Conservation (phyloP, 2,329 filamentous ascomycete genomes). For the Colletotrichum lini region DNA sequence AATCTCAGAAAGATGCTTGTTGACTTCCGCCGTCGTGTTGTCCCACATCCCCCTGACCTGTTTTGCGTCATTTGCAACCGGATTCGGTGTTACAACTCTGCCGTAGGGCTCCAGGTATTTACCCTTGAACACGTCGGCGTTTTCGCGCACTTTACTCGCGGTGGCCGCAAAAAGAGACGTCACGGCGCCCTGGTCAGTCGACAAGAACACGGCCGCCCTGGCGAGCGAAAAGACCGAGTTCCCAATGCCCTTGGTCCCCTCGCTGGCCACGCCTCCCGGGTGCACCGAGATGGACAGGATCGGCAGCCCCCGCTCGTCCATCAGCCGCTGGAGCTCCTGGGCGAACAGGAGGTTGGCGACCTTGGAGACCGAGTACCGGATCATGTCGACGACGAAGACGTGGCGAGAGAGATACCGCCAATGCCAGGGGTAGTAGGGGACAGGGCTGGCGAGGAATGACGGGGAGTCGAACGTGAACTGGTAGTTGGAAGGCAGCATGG, state of each 20-base stretch:
- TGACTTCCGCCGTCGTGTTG: constrained; percentile 40
- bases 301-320: constrained; percentile 40
- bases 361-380: constrained; percentile 46
- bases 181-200: constrained; percentile 42
- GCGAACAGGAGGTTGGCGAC: constrained; percentile 45
- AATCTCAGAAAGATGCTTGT: constrained; percentile 26
- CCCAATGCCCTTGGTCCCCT: constrained; percentile 21
- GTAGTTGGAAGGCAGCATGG: constrained; percentile 43
- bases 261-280: constrained; percentile 43
- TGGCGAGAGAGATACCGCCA: constrained; percentile 30
- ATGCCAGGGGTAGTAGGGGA: constrained; percentile 39
- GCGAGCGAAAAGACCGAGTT: constrained; percentile 27
- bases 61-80: constrained; percentile 34
- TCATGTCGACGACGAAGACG: constrained; percentile 45
- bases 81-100: constrained; percentile 31
- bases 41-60: constrained; percentile 43
- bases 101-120: constrained; percentile 44
- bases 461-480: constrained; percentile 44
- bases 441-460: constrained; percentile 21
- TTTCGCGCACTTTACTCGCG: constrained; percentile 32
- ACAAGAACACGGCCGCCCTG: constrained; percentile 21
- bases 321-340: constrained; percentile 44
- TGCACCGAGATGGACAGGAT: constrained; percentile 43
- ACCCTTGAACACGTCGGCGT: constrained; percentile 40
- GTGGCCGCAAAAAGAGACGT: constrained; percentile 45